Conservation (phyloP, 768 basidiomycete species). For the Daedaleopsis nitida region DNA sequence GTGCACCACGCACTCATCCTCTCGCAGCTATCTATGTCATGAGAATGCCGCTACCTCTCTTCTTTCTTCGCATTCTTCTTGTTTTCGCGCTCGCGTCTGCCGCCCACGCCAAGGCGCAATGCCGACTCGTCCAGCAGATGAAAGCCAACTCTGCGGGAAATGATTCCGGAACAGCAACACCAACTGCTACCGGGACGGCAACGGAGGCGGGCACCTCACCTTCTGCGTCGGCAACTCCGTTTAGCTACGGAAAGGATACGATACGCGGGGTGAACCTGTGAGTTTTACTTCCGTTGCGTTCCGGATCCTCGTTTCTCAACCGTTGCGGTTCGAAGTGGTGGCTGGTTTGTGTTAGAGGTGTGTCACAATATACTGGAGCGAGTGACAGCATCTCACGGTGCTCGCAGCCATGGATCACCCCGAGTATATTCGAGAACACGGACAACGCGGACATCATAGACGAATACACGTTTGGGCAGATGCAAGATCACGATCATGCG, state of each 20-base stretch:
- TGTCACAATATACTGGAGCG: conserved; percentile 1
- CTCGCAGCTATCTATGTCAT: not conserved
- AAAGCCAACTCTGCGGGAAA: not conserved
- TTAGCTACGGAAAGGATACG: conserved; percentile 45
- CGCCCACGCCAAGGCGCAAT: conserved; percentile 3
- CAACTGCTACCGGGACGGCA: not conserved
- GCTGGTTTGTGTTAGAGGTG: conserved; percentile 67
- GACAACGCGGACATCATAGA: conserved; percentile 58
- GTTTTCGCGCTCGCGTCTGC: not conserved
- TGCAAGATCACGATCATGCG: conserved; percentile 48
- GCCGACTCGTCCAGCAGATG: conserved; percentile 4
- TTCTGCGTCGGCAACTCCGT: conserved; percentile 30
- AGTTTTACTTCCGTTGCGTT: conserved; percentile 31
- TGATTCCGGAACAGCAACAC: conserved; percentile 2
- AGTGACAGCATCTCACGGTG: not conserved
- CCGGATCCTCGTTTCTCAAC: not conserved
- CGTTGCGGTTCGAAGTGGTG: conserved; percentile 42
- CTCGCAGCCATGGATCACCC: conserved; percentile 75
- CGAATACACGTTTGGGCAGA: conserved; percentile 61
- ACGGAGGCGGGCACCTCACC: not conserved
- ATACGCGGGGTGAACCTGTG: conserved; percentile 67
- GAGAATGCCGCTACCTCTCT: not conserved
- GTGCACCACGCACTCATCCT: not conserved
- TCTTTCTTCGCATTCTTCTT: not conserved
- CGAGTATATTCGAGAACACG: conserved; percentile 68